Evolutionary conservation across 192 early-diverging fungal genomes (phyloP), one percentile per base, ranked within the genome.

Genomic region (Phycomyces blakesleeanus): DNA sequence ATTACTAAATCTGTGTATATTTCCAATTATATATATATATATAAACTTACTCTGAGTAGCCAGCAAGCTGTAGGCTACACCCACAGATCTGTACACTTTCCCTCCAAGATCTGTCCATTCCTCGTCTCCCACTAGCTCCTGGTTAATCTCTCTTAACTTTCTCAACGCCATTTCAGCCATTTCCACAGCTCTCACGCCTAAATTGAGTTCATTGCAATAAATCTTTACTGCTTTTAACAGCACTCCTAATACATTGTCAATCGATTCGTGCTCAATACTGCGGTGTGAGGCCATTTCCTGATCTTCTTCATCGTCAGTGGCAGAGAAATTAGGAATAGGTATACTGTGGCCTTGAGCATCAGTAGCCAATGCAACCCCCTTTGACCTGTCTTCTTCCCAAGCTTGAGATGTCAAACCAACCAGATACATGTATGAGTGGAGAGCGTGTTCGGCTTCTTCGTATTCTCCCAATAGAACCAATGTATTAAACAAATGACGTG

Each of bases 381-480:
- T 34, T 11, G 25, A 21, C 15, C 61, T 59, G 12, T 38, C 20
- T n/a, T 76, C 68, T 25, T 64, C 56, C 55, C 66, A 60, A 0
- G 54, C 65, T 12, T 64, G 60, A 7, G 59, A 53, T 14, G 53
- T 44, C 5, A 79, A 73, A 37, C 76, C 80, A 18, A 79, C 78
- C 68, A 89, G 66, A 39, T 77, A 63, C 53, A 81, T 59, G 63
- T 92, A 92, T 0, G 88, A 76, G 27, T 73, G 66, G 5, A 92
- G 58, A 21, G 85, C 89, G 59, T 87, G 67, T n/a, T 83, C 78
- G 0, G 89, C 90, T 73, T 92, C 90, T 52, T 87, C 83, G 68
- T 85, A 90, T 57, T 90, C 85, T 41, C 90, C 90, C 6, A 84
- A 65, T 21, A 64, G 63, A 7, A 83, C 64, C n/a, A 89, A 76